Conservation (phyloP, 108 stramenopile genomes). For the Chaetoceros muelleri region DNA sequence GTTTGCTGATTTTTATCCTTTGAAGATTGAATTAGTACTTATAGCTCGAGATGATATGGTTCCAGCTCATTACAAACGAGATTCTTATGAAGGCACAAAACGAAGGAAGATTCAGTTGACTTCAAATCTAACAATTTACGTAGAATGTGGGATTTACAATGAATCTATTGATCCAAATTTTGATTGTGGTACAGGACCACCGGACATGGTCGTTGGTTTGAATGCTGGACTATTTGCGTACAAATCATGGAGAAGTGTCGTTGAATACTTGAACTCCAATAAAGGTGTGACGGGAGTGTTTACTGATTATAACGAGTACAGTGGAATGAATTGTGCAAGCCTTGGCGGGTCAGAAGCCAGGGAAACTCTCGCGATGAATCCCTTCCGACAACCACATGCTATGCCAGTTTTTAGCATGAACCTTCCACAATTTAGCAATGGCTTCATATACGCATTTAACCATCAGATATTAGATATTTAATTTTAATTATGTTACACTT, state of each 20-base stretch:
- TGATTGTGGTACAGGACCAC: slow-evolving; percentile 67
- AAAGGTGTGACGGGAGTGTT: slow-evolving; percentile 63
- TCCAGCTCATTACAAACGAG: slow-evolving; percentile 19
- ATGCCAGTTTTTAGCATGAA: slow-evolving; percentile 88
- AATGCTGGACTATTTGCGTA: slow-evolving; percentile 87
- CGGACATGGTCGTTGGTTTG: slow-evolving; percentile 74
- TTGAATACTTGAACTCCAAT: slow-evolving; percentile 42
- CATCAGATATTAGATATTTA: slow-evolving; percentile 62
- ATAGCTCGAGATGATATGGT: slow-evolving; percentile 77
- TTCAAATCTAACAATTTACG: slow-evolving; percentile 26
- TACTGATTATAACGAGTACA: slow-evolving; percentile 84
- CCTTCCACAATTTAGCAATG: slow-evolving; percentile 82
- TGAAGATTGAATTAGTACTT: slow-evolving; percentile 55
- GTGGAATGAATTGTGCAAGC: slow-evolving; percentile 71
- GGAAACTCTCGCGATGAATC: slow-evolving; percentile 54
- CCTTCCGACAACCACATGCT: slow-evolving; percentile 78
- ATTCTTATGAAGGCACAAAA: slow-evolving; percentile 1
- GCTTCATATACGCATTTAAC: slow-evolving; percentile 79
- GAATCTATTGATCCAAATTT: slow-evolving; percentile 70
- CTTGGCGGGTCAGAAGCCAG: slow-evolving; percentile 55
- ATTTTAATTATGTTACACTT: no score
- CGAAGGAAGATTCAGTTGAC: slow-evolving; percentile 31
- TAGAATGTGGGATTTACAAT: slow-evolving; percentile 70
- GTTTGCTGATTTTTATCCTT: background rate
- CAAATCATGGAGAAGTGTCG: slow-evolving; percentile 71